phyloP scores from a whole-genome alignment of 495 filamentous ascomycete genomes.

The Glutinoglossum americanum region DNA sequence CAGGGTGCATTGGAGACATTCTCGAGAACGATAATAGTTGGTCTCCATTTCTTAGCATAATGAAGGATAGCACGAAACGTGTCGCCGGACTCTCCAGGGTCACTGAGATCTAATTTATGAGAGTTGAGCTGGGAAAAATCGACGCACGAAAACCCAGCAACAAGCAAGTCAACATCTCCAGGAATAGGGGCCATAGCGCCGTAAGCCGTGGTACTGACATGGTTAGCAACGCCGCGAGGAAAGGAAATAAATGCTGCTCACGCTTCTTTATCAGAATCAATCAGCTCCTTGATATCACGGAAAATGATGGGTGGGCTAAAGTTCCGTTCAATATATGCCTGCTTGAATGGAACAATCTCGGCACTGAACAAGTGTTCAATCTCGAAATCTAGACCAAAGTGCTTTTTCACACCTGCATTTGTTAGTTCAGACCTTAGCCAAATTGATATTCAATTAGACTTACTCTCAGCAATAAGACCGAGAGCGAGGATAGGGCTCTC shows the following conservation, averaged over 20 bases:
- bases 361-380: slow-evolving; percentile 53
- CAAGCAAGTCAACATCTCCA: slow-evolving; percentile 37
- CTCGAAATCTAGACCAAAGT: slow-evolving; percentile 13
- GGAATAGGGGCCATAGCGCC: slow-evolving; percentile 39
- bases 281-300: slow-evolving; percentile 45
- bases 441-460: slow-evolving; percentile 7
- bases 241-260: slow-evolving; percentile 21
- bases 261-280: slow-evolving; percentile 22
- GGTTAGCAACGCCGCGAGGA: slow-evolving; percentile 11
- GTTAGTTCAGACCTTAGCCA: background rate
- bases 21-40: slow-evolving; percentile 49
- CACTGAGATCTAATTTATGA: slow-evolving; percentile 20
- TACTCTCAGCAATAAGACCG: slow-evolving; percentile 25
- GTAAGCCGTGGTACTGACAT: slow-evolving; percentile 45
- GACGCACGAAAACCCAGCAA: slow-evolving; percentile 60
- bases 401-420: slow-evolving; percentile 13
- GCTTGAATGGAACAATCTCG: slow-evolving; percentile 60
- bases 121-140: slow-evolving; percentile 35
- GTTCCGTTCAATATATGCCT: slow-evolving; percentile 63
- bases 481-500: slow-evolving; percentile 57
- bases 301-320: slow-evolving; percentile 41
- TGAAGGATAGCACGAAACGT: slow-evolving; percentile 44
- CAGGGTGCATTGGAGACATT: slow-evolving; percentile 50
- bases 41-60: slow-evolving; percentile 33
- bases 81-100: slow-evolving; percentile 41